These are phyloP conservation scores for Paxillus ammoniavirescens DNA, from an alignment of 768 basidiomycete species.

Conservation along the genomic window DNA sequence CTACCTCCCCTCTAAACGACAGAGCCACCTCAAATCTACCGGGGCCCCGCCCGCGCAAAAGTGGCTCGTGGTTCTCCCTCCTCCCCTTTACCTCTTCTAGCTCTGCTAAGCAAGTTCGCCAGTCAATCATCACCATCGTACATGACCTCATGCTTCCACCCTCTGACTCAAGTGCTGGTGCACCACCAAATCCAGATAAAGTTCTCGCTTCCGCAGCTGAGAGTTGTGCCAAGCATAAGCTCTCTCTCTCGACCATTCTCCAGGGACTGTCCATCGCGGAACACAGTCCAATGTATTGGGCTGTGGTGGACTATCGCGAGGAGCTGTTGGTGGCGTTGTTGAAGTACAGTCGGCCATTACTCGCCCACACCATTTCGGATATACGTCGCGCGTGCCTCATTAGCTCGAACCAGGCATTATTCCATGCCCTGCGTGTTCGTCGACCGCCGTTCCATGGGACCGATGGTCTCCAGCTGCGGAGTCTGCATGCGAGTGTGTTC, in stretches of 20 bases:
- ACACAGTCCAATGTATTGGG: constrained; percentile 33
- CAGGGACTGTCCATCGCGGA: constrained; percentile 22
- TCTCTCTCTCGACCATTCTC: constrained; percentile 36
- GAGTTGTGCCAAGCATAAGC: constrained; percentile 50
- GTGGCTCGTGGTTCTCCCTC: constrained; percentile 26
- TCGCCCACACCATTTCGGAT: constrained; percentile 49
- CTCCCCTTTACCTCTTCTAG: constrained; percentile 25
- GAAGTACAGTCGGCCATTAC: constrained; percentile 42
- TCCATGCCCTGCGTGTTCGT: constrained; percentile 26
- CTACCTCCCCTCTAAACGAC: background rate
- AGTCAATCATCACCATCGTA: constrained; percentile 50
- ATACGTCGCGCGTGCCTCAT: constrained; percentile 63
- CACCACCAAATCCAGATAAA: constrained; percentile 19
- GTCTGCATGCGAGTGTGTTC: constrained; percentile 14
- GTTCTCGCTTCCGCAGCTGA: constrained; percentile 62
- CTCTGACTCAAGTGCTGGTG: background rate
- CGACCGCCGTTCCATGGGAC: constrained; percentile 21
- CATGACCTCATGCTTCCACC: constrained; percentile 45
- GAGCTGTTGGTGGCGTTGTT: constrained; percentile 51
- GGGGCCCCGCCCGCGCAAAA: background rate
- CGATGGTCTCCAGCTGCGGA: constrained; percentile 17
- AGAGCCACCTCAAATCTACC: background rate
- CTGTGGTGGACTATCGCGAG: constrained; percentile 33
- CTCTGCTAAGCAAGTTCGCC: constrained; percentile 45
- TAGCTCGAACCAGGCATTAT: constrained; percentile 25